Evolutionary conservation across 306 rosid genomes (phyloP).

Genomic region (Pyrus communis): DNA sequence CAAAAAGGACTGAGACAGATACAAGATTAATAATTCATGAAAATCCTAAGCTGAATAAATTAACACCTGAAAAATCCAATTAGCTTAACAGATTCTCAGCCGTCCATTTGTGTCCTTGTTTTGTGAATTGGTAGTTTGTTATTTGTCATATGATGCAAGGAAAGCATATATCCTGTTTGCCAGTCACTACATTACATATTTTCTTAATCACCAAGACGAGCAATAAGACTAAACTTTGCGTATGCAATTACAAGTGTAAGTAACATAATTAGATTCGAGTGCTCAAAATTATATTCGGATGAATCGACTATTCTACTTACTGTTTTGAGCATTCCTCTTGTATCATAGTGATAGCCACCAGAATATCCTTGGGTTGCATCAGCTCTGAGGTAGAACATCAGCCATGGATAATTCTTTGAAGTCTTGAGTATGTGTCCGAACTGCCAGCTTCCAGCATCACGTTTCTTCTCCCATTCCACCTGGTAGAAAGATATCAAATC

Average conservation of each 20-base stretch:
- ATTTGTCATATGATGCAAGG: neutral
- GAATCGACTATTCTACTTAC: conserved; percentile 27
- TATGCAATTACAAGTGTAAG: neutral
- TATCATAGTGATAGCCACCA: conserved; percentile 83
- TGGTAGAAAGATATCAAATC: conserved; percentile 48
- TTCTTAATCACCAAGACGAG: neutral
- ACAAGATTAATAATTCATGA: neutral
- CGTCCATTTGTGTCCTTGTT: neutral
- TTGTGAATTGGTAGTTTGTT: neutral
- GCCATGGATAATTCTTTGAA: conserved; percentile 72
- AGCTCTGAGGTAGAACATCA: conserved; percentile 82
- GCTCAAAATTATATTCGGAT: neutral
- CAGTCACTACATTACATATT: neutral
- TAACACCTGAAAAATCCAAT: neutral
- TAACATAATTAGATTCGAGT: neutral
- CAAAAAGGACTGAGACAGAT: conserved; percentile 10
- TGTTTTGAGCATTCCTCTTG: conserved; percentile 71
- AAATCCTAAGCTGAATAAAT: neutral
- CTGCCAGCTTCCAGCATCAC: conserved; percentile 61
- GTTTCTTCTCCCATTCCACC: conserved; percentile 75
- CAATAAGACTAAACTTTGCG: neutral
- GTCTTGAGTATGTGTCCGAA: conserved; percentile 65
- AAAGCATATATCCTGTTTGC: neutral
- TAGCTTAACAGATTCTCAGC: neutral
- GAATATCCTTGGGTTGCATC: conserved; percentile 79